Conservation (phyloP, 1,284 basidiomycete species). For the Ustilago esculenta region DNA sequence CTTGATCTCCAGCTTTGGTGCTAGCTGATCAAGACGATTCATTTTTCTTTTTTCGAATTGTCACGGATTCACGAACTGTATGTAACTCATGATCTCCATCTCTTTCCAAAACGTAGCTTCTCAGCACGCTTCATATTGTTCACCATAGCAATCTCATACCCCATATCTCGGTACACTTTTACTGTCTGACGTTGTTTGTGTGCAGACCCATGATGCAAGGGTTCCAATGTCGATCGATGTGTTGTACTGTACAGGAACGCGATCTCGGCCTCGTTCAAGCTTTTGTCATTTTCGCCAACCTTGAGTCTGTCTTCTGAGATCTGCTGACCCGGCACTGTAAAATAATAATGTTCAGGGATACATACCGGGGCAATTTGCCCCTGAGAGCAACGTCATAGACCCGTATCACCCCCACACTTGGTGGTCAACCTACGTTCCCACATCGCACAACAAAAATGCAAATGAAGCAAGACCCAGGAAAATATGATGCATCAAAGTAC, state of each 20-base stretch:
- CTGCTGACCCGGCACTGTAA: too few species aligned
- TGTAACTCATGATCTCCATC: conserved; percentile 10
- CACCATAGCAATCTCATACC: conserved; percentile 31
- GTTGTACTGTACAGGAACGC: neutral
- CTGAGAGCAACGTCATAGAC: too few species aligned
- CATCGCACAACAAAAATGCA: too few species aligned
- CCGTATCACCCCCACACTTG: neutral
- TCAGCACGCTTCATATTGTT: conserved; percentile 15
- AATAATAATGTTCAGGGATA: too few species aligned
- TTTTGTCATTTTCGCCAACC: too few species aligned
- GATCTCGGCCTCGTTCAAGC: neutral
- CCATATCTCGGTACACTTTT: conserved; percentile 5
- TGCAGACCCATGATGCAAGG: too few species aligned
- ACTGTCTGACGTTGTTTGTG: neutral
- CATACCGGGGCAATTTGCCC: too few species aligned
- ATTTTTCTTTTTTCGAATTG: conserved; percentile 2
- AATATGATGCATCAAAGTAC: neutral
- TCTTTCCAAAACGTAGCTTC: conserved; percentile 6
- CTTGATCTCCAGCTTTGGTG: conserved; percentile 1
- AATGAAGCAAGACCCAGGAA: too few species aligned
- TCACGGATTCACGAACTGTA: conserved; percentile 35
- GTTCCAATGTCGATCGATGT: too few species aligned
- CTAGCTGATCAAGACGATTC: conserved; percentile 1
- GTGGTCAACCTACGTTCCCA: too few species aligned
- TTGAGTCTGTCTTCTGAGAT: too few species aligned